Evolutionary conservation across 2,329 filamentous ascomycete genomes (phyloP).

Genomic region (Septoria linicola): DNA sequence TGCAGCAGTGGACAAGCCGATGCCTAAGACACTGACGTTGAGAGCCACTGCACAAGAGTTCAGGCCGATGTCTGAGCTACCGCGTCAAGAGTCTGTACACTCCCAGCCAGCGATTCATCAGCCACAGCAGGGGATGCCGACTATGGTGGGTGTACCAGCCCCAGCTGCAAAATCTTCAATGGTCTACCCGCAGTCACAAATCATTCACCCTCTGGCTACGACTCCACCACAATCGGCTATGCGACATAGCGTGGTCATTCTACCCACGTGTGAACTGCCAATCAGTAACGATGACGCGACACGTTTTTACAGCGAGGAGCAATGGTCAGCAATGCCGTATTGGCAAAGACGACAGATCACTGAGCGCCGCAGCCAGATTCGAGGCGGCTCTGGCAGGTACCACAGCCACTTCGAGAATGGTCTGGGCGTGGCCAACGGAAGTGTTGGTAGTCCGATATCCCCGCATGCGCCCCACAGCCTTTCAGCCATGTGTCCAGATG

Average conservation of each 20-base stretch:
- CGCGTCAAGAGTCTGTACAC: background rate
- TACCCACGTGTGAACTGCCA: background rate
- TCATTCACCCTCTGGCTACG: background rate
- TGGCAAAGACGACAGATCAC: slow-evolving; percentile 9
- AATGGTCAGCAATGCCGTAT: slow-evolving; percentile 12
- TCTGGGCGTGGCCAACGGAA: too few species aligned
- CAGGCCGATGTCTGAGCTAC: slow-evolving; percentile 23
- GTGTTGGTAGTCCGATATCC: background rate
- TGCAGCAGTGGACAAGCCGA: background rate
- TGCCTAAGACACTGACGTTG: slow-evolving; percentile 19
- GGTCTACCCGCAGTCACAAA: background rate
- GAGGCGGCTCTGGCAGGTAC: background rate
- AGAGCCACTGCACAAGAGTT: slow-evolving; percentile 32
- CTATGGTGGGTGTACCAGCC: background rate
- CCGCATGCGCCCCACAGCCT: background rate
- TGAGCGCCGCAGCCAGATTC: background rate
- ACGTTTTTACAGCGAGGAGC: slow-evolving; percentile 11
- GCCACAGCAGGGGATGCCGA: too few species aligned
- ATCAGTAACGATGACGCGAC: slow-evolving; percentile 2
- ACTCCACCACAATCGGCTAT: slow-evolving; percentile 12
- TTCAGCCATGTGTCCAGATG: slow-evolving; percentile 1
- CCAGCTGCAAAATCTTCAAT: background rate
- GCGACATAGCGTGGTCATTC: background rate
- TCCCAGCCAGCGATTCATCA: too few species aligned
- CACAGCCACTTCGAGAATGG: too few species aligned